Percentiles rank a stretch among this genome's conserved stretches.
These are phyloP conservation scores for Brassica nigra DNA, from an alignment of 345 rosid species.

Conservation along the genomic window DNA sequence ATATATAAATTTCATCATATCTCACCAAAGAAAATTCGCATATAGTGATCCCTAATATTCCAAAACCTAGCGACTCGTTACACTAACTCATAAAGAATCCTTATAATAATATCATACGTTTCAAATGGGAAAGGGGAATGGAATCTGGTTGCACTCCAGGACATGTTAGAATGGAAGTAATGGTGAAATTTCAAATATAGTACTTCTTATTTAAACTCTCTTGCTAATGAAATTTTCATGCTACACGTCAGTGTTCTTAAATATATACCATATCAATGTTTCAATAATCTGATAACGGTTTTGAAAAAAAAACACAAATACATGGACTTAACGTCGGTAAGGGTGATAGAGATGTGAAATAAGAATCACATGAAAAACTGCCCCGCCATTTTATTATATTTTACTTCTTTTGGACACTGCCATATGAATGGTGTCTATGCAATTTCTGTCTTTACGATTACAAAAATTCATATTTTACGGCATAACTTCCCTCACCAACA, in stretches of 20 bases:
- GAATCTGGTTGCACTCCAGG: not conserved
- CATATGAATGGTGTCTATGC: slow-evolving; percentile 24
- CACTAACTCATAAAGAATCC: not conserved
- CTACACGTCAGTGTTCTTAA: not conserved
- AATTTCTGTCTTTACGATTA: not conserved
- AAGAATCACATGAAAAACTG: slow-evolving; percentile 33
- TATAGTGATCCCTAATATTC: not conserved
- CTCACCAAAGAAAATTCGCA: not conserved
- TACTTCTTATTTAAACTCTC: not conserved
- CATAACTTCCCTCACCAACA: slow-evolving; percentile 5
- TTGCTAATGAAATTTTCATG: not conserved
- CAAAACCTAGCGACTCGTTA: not conserved
- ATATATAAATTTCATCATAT: not conserved
- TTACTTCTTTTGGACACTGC: slow-evolving; percentile 32
- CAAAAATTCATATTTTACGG: not conserved
- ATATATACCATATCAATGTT: not conserved
- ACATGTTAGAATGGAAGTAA: not conserved
- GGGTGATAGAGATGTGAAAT: slow-evolving; percentile 22
- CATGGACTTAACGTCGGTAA: slow-evolving; percentile 9
- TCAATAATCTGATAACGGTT: not conserved
- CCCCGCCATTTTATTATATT: slow-evolving; percentile 15
- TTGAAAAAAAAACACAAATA: not conserved
- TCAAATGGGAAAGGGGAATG: not conserved
- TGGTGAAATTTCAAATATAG: not conserved
- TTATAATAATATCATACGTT: not conserved